Evolutionary conservation across 257 asterid genomes (phyloP), one percentile per base, ranked within the genome.

Genomic region (Mentha longifolia): DNA sequence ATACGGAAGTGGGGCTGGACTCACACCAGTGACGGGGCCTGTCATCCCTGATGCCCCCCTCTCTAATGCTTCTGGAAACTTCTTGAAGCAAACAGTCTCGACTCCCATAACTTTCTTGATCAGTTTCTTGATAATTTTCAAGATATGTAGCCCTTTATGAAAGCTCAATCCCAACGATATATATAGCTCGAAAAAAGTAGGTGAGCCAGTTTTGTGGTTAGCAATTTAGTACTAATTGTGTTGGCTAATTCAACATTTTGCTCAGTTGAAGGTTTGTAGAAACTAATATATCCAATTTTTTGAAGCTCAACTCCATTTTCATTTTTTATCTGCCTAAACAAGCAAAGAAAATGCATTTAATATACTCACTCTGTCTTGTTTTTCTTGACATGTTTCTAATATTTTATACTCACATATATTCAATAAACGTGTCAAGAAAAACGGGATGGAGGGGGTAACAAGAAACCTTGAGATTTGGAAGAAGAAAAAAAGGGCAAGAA

Each of bases 191-290:
- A 37, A 66, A 65, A 67, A 11, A 42, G 62, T 80, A 82, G 88
- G 78, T 73, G 72, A 78, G 74, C 82, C 82, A 82, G 72, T 82
- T 85, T 78, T 83, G 81, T 70, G 5, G 77, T 19, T 67, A 80
- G 82, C 66, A 70, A 56, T 37, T 60, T 61, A 35, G 74, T 52
- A 30, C 12, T 25, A 3, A 31, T 58, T 7, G 43, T 58, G 35
- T 46, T 43, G 75, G 50, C 61, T 58, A 25, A 9, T 39, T 72
- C 75, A 70, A 71, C 49, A 50, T 55, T 33, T 71, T 76, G 72
- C 59, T 57, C 57, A 63, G 67, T 42, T 73, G 67, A 65, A 54
- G 72, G 51, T 25, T 64, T n/a, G 77, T 64, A 55, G 55, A 41
- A 41, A 25, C 33, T 51, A 61, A 19, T 13, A 5, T 35, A 37